Base-by-base conservation (phyloP, 2,329 filamentous ascomycete species). In the Aspergillus sp. region DNA sequence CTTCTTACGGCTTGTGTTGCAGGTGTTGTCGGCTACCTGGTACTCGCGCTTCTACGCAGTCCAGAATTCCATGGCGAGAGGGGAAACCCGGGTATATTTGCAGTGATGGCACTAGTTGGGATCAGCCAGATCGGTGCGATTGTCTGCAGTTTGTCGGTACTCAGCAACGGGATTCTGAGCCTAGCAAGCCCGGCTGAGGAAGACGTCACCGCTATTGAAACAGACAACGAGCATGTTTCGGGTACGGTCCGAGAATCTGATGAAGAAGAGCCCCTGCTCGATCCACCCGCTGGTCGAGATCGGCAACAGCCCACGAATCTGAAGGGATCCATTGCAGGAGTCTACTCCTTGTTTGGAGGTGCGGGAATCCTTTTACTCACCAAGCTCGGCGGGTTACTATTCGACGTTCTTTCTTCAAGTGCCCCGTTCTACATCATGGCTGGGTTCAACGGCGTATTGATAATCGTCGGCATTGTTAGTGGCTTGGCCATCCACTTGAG, bases 401-500 rank as follows among this genome's bases (percentile, higher is more conserved):
- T 98, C 72, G 95, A 99, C 75, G 83, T 77, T 22, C 80, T 88
- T 57, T 89, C 89, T 1, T 84, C 84, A 2, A 91, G 91, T 0
- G 91, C 91, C 11, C 95, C 95, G 0, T 98, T 99, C 75, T 97
- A 93, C 74, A 89, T 98, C 83, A 94, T 99, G 89, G 93, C 93
- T 0, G 81, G 81, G 0, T 98, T 98, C 75, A 98, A 98, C 73
- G 91, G 79, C 0, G 66, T 92, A 1, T 76, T 97, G 58, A 79
- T 96, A 13, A 41, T 74, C 13, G 66, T 66, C 6, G 76, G 76
- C 5, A 59, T 77, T 30, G 59, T 70, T 17, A 72, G 73, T 63
- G 71, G 72, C 45, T 52, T 68, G 48, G 50, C 69, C 17, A 61
- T 49, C 60, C 64, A 60, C 48, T 50, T 46, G 52, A 62, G 59